These are phyloP conservation scores for Ogataea philodendri DNA, from an alignment of 805 yeast species.

Conservation along the genomic window DNA sequence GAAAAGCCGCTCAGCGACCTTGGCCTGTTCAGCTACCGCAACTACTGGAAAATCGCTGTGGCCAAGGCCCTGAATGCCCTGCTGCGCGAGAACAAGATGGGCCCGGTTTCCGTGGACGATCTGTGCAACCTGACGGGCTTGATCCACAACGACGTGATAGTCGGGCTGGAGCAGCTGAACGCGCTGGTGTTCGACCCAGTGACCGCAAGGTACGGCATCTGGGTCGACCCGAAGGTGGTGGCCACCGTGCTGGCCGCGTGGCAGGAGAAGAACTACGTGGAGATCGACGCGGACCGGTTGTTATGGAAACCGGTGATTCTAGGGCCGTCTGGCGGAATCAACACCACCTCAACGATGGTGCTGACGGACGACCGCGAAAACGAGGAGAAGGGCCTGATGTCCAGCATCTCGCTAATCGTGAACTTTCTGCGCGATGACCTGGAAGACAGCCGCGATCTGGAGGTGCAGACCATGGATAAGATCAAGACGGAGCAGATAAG, in stretches of 20 bases:
- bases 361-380: slow-evolving; percentile 25
- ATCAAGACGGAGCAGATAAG: slow-evolving; percentile 38
- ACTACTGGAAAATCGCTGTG: slow-evolving; percentile 76
- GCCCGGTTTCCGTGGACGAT: slow-evolving; percentile 52
- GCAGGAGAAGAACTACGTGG: slow-evolving; percentile 52
- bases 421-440: slow-evolving; percentile 68
- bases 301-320: slow-evolving; percentile 82
- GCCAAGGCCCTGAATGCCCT: slow-evolving; percentile 43
- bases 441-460: slow-evolving; percentile 58
- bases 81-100: slow-evolving; percentile 4
- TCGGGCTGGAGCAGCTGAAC: slow-evolving; percentile 76
- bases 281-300: slow-evolving; percentile 50
- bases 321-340: slow-evolving; percentile 85
- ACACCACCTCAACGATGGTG: slow-evolving; percentile 51
- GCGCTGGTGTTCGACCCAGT: slow-evolving; percentile 51
- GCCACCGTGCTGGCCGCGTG: slow-evolving; percentile 44
- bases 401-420: slow-evolving; percentile 54
- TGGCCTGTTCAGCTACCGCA: slow-evolving; percentile 81
- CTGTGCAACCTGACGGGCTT: slow-evolving; percentile 76
- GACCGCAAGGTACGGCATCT: slow-evolving; percentile 50
- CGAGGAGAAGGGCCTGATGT: slow-evolving; percentile 35
- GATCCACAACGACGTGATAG: slow-evolving; percentile 81
- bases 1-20: slow-evolving; percentile 90
- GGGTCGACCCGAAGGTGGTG: slow-evolving; percentile 46
- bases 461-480: slow-evolving; percentile 47